Evolutionary conservation across 2,329 filamentous ascomycete genomes (phyloP).

Genomic region (Grosmannia huntii): DNA sequence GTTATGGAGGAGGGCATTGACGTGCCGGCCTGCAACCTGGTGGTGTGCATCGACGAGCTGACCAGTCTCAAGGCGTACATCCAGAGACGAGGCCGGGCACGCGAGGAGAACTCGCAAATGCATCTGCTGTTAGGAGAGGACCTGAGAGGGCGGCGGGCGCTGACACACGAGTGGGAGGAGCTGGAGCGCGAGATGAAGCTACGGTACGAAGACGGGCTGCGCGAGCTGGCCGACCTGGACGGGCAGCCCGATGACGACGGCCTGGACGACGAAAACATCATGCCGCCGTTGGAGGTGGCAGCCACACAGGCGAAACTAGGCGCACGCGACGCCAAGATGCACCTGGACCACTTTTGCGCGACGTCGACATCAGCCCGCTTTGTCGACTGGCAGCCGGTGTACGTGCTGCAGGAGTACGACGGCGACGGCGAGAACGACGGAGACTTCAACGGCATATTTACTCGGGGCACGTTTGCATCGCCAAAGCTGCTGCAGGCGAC

Average conservation of each 20-base stretch:
- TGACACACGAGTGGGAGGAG: constrained; percentile 40
- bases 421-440: constrained; percentile 8
- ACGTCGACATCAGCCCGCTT: constrained; percentile 45
- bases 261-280: constrained; percentile 19
- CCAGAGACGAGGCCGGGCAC: constrained; percentile 40
- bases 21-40: constrained; percentile 49
- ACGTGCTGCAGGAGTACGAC: constrained; percentile 32
- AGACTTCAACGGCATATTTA: too few relatives aligned
- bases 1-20: constrained; percentile 59
- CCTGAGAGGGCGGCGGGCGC: not conserved
- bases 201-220: constrained; percentile 52
- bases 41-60: constrained; percentile 45
- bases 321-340: constrained; percentile 58
- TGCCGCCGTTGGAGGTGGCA: constrained; percentile 13
- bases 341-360: constrained; percentile 72
- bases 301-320: constrained; percentile 52
- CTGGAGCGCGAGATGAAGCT: constrained; percentile 63
- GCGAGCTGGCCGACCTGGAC: constrained; percentile 33
- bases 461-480: not conserved
- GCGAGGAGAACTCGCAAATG: constrained; percentile 37
- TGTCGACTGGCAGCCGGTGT: constrained; percentile 55
- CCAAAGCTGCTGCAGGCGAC: constrained; percentile 32
- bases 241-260: constrained; percentile 30
- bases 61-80: constrained; percentile 43
- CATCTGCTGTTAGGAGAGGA: constrained; percentile 26